A percentile compares a stretch with the other conserved stretches of the same genome.
These are phyloP conservation scores for Cytospora paraplurivora DNA, from an alignment of 2,329 filamentous ascomycete species.

Conservation along the genomic window DNA sequence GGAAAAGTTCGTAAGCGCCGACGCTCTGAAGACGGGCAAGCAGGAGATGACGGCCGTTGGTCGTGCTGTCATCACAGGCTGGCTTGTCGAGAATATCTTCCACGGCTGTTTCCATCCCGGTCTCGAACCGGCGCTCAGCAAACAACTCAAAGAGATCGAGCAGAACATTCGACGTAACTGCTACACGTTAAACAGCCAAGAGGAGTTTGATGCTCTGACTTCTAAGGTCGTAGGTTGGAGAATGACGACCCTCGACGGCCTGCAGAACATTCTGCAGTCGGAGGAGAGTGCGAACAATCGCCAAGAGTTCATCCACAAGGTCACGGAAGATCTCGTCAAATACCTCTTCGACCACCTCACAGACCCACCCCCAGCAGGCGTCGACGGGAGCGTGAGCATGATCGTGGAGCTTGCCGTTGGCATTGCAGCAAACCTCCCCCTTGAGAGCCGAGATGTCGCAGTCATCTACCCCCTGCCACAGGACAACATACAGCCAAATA, in stretches of 20 bases:
- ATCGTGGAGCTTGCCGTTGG: conserved; percentile 89
- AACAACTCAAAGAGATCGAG: conserved; percentile 82
- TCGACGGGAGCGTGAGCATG: conserved; percentile 88
- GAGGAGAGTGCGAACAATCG: conserved; percentile 68
- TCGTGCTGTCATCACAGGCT: conserved; percentile 82
- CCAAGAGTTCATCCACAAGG: conserved; percentile 66
- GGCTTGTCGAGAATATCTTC: conserved; percentile 90
- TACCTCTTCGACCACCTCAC: conserved; percentile 73
- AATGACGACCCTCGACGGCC: conserved; percentile 89
- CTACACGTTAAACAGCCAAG: conserved; percentile 72
- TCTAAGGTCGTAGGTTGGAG: conserved; percentile 91
- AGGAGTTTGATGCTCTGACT: conserved; percentile 86
- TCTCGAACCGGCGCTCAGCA: conserved; percentile 74
- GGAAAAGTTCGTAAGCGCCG: conserved; percentile 75
- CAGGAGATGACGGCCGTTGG: conserved; percentile 98
- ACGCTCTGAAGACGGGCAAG: conserved; percentile 83
- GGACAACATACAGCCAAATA: conserved; percentile 65
- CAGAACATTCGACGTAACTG: conserved; percentile 80
- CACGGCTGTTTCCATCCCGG: conserved; percentile 90
- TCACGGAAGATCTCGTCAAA: conserved; percentile 68
- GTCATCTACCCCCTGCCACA: conserved; percentile 85
- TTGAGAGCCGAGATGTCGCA: conserved; percentile 88
- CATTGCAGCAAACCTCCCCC: conserved; percentile 81
- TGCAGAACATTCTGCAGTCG: conserved; percentile 69
- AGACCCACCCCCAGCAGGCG: conserved; percentile 74